These are phyloP conservation scores for Cadophora gregata DNA, from an alignment of 2,329 filamentous ascomycete species.

Conservation along the genomic window DNA sequence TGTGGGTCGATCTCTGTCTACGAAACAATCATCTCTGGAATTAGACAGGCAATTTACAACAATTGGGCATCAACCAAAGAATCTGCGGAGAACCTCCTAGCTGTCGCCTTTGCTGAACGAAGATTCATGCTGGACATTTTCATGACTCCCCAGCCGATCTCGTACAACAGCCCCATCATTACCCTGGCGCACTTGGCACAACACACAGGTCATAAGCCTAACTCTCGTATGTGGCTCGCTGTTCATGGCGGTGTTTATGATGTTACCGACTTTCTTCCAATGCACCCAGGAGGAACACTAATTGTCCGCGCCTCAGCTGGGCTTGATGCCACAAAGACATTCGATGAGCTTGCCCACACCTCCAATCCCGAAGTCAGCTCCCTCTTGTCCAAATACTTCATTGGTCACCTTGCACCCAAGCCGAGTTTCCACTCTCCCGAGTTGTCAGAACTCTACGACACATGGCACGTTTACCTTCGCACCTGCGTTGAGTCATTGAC, in stretches of 20 bases:
- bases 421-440: slow-evolving; percentile 1
- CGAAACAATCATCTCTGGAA: background rate
- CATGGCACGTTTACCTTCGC: background rate
- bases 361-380: background rate
- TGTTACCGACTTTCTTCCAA: slow-evolving; percentile 5
- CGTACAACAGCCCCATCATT: background rate
- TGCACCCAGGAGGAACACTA: background rate
- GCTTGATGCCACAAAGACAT: background rate
- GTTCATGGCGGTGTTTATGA: slow-evolving; percentile 5
- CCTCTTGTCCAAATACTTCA: background rate
- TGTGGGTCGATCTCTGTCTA: background rate
- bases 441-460: background rate
- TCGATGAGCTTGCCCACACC: slow-evolving; percentile 1
- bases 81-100: background rate
- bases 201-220: background rate
- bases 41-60: slow-evolving; percentile 3
- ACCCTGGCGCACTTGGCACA: background rate
- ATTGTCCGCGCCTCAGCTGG: background rate
- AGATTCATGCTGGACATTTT: slow-evolving; percentile 4
- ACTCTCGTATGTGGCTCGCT: background rate
- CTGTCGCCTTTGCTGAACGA: background rate
- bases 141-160: slow-evolving; percentile 1
- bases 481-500: slow-evolving; percentile 10
- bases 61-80: slow-evolving; percentile 4
- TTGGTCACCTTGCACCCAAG: background rate